These are phyloP conservation scores for Schizochytrium sp. DNA, from an alignment of 108 stramenopile species.

Conservation along the genomic window DNA sequence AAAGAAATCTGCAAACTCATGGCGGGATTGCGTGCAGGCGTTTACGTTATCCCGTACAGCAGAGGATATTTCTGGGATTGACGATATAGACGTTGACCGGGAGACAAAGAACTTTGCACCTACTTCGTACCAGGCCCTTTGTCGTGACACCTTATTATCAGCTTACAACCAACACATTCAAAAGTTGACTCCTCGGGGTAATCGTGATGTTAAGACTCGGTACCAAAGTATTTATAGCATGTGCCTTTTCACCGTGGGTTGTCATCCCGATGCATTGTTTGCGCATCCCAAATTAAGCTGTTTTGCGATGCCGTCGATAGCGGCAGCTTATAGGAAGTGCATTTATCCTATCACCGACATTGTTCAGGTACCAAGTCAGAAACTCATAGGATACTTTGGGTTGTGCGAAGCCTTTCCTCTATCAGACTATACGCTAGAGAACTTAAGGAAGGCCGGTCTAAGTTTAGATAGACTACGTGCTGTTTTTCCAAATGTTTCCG, in stretches of 20 bases:
- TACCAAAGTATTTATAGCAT: slow-evolving; percentile 12
- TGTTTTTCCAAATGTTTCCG: too few species aligned
- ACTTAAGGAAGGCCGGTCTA: too few species aligned
- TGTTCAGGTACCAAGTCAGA: not conserved
- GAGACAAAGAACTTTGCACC: slow-evolving; percentile 39
- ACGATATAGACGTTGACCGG: slow-evolving; percentile 32
- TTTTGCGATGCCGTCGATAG: not conserved
- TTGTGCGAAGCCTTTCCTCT: too few species aligned
- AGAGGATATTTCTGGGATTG: slow-evolving; percentile 33
- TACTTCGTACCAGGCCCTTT: not conserved
- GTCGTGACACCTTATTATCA: not conserved
- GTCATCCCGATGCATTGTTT: not conserved
- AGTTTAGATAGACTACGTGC: too few species aligned
- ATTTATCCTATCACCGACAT: not conserved
- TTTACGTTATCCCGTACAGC: not conserved
- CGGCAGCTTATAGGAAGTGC: not conserved
- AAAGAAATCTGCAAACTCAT: not conserved
- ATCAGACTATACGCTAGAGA: too few species aligned
- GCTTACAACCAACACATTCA: not conserved
- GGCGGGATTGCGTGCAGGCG: slow-evolving; percentile 31
- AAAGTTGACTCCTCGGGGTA: slow-evolving; percentile 15
- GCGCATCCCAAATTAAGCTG: not conserved
- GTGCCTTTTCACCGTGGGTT: slow-evolving; percentile 15
- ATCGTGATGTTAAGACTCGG: not conserved
- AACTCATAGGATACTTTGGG: not conserved